Conservation (phyloP, 2,329 filamentous ascomycete genomes). For the Pseudocercospora fuligena region DNA sequence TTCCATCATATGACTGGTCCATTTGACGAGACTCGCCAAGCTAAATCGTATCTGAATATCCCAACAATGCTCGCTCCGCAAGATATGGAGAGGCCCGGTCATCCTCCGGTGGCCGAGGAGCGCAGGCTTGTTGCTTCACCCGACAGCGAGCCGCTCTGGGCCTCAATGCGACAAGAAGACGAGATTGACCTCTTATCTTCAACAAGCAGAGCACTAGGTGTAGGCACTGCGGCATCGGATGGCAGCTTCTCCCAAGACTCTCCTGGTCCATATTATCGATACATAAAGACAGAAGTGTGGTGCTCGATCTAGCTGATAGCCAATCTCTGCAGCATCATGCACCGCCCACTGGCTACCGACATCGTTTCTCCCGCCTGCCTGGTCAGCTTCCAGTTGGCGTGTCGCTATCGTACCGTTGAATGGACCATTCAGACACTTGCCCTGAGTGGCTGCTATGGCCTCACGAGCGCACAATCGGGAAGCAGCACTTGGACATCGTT, state of each 20-base stretch:
- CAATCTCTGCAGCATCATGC: not conserved
- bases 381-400: not conserved
- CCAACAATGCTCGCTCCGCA: not conserved
- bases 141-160: not conserved
- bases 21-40: slow-evolving; percentile 10
- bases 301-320: not conserved
- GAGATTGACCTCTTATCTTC: not conserved
- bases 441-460: not conserved
- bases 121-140: not conserved
- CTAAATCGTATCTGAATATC: not conserved
- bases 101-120: not conserved
- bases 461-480: not conserved
- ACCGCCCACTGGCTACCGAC: slow-evolving; percentile 3
- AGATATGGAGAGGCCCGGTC: not conserved
- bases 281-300: not conserved
- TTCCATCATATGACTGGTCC: slow-evolving; percentile 14
- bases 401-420: not conserved
- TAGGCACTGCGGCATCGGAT: not conserved
- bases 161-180: not conserved
- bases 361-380: not conserved
- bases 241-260: not conserved
- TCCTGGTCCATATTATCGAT: not conserved
- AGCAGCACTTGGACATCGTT: not conserved
- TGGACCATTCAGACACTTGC: not conserved
- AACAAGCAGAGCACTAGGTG: not conserved